Evolutionary conservation across 208 protist genomes (phyloP).

Genomic region (Trypanosoma theileri): DNA sequence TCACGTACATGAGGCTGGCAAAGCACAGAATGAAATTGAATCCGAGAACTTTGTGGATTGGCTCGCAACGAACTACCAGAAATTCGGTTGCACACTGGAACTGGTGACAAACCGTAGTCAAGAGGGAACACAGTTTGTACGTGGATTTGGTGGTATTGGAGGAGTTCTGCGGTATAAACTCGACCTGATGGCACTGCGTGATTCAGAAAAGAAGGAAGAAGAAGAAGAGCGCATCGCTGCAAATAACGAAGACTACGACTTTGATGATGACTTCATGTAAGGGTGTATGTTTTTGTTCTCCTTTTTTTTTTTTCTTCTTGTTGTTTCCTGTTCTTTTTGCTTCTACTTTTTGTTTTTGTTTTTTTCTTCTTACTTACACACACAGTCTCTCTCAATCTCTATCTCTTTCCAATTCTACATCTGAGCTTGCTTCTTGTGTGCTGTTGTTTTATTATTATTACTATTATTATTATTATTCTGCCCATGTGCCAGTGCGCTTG

Average conservation of each 20-base stretch:
- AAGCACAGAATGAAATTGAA: conserved; percentile 90
- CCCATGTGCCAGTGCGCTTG: not conserved
- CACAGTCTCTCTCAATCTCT: too few species aligned
- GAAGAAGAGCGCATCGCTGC: conserved; percentile 59
- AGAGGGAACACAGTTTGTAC: conserved; percentile 98
- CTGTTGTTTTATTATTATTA: too few species aligned
- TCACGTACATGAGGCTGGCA: conserved; percentile 77
- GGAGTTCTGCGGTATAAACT: conserved; percentile 93
- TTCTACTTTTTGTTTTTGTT: too few species aligned
- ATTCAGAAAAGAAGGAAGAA: conserved; percentile 79
- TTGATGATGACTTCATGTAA: conserved; percentile 83
- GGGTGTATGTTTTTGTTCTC: not conserved
- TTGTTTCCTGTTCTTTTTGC: not conserved
- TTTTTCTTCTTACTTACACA: too few species aligned
- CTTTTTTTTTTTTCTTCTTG: not conserved
- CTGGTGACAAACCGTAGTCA: conserved; percentile 94
- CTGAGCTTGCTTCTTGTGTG: too few species aligned
- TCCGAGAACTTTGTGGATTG: conserved; percentile 97
- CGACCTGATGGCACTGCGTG: conserved; percentile 87
- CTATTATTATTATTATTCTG: too few species aligned
- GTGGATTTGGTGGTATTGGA: conserved; percentile 98
- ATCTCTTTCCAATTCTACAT: too few species aligned
- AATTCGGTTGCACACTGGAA: conserved; percentile 96
- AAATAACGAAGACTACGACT: conserved; percentile 86
- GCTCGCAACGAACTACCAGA: conserved; percentile 98